phyloP scores from a whole-genome alignment of 2,329 filamentous ascomycete species.

The Colletotrichum gigasporum region DNA sequence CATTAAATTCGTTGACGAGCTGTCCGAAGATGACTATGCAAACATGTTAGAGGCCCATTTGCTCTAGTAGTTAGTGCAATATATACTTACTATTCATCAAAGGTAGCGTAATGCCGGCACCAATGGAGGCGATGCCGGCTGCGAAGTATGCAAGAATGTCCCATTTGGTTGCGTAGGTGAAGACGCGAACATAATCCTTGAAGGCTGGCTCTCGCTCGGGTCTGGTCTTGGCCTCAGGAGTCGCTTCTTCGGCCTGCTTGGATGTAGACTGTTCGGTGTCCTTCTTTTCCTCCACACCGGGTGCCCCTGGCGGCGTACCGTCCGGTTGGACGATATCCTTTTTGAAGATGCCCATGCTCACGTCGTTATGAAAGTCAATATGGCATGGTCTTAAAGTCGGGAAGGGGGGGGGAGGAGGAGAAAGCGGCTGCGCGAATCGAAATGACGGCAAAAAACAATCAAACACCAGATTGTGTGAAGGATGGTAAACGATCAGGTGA shows the following conservation, averaged over 20 bases:
- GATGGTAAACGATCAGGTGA: not conserved
- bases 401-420: not conserved
- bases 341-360: not conserved
- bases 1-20: slow-evolving; percentile 59
- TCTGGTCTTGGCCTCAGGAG: slow-evolving; percentile 44
- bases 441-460: not conserved
- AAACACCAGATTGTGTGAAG: not conserved
- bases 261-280: not conserved
- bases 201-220: slow-evolving; percentile 56
- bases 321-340: not conserved
- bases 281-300: slow-evolving; percentile 9
- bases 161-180: slow-evolving; percentile 62
- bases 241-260: slow-evolving; percentile 38
- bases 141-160: slow-evolving; percentile 59
- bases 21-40: slow-evolving; percentile 39
- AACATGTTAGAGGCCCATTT: not conserved
- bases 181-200: slow-evolving; percentile 60
- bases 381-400: not conserved
- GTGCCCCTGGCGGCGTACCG: not conserved
- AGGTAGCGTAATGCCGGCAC: slow-evolving; percentile 63
- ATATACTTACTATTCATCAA: slow-evolving; percentile 64
- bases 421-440: not conserved
- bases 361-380: not conserved
- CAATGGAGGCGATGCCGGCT: slow-evolving; percentile 59
- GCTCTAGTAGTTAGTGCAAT: too few relatives aligned